phyloP scores from a whole-genome alignment of 345 rosid genomes.

The Ceriops decandra region DNA sequence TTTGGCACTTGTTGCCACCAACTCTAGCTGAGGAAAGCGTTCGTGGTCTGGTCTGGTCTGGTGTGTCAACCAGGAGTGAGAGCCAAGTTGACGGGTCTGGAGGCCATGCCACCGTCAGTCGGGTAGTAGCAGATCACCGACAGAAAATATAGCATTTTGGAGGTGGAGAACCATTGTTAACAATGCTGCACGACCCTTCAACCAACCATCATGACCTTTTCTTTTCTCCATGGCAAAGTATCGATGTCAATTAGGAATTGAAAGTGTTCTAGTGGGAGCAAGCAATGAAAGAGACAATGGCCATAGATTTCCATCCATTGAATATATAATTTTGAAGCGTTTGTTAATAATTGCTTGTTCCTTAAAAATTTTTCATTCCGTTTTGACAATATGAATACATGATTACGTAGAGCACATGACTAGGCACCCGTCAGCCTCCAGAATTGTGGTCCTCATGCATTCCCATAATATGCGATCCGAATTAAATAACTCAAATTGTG shows the following conservation, averaged over 20 bases:
- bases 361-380: no score
- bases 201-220: no score
- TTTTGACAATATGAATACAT: no score
- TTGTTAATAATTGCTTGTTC: background rate
- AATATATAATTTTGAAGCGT: no score
- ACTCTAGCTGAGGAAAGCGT: conserved; percentile 54
- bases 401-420: no score
- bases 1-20: conserved; percentile 24
- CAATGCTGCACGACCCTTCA: no score
- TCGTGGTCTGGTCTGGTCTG: conserved; percentile 56
- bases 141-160: conserved; percentile 17
- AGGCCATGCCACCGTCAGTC: conserved; percentile 59
- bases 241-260: no score
- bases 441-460: no score
- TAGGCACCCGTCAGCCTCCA: no score
- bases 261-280: background rate
- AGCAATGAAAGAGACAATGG: conserved; percentile 2
- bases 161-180: conserved; percentile 17
- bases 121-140: conserved; percentile 11
- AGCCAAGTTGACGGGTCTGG: conserved; percentile 86
- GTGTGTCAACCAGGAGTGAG: conserved; percentile 85
- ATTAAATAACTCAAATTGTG: no score
- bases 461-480: no score
- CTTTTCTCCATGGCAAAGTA: no score
- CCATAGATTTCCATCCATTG: background rate